Base-by-base conservation (phyloP, 2,329 filamentous ascomycete species). In the Diaporthe nobilis region DNA sequence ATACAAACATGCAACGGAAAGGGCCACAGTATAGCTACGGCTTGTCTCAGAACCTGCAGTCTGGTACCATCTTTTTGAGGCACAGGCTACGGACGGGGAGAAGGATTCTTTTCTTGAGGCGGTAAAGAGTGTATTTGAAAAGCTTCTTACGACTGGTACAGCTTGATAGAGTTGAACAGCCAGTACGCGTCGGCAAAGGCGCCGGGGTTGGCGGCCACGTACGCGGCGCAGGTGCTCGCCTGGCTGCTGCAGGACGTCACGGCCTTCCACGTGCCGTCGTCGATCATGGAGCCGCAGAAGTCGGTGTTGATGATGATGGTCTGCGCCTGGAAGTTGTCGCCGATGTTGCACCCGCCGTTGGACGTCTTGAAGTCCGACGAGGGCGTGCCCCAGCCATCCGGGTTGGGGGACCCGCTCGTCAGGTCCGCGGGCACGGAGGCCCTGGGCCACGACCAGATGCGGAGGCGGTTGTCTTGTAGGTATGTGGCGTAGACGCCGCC, bases 131-230 rank as follows among this genome's bases (percentile, higher is more conserved):
- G 15, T 44, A 44, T 44, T 8, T 2, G 13, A 20, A 44, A 44
- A 44, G 15, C 42, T 44, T 4, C 42, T 12, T 44, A 44, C 37
- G 37, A 74, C 73, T 79, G 72, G 70, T 81, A 90, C 6, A 70
- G 65, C 65, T 70, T 70, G 47, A 90, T 84, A 17, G 85, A 87
- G 74, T 87, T 88, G 80, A 93, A 86, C 58, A 86, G 83, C 89
- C 91, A 93, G 82, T 90, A 92, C 7, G 90, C 86, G 25, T 91
- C 86, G 15, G 81, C 78, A 79, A 92, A 93, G 1, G 86, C 90
- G 10, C 82, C 78, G 0, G 91, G 90, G 79, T 92, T 90, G 77
- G 89, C 86, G 73, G 85, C 84, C 15, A 93, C 92, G 80, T 86
- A 93, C 31, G 85, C 86, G 17, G 88, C 80, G 83, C 92, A 93